Percentiles rank a stretch among this genome's conserved stretches.
phyloP scores from a whole-genome alignment of 1,139 yeast species.

The Geotrichum macrosporum region DNA sequence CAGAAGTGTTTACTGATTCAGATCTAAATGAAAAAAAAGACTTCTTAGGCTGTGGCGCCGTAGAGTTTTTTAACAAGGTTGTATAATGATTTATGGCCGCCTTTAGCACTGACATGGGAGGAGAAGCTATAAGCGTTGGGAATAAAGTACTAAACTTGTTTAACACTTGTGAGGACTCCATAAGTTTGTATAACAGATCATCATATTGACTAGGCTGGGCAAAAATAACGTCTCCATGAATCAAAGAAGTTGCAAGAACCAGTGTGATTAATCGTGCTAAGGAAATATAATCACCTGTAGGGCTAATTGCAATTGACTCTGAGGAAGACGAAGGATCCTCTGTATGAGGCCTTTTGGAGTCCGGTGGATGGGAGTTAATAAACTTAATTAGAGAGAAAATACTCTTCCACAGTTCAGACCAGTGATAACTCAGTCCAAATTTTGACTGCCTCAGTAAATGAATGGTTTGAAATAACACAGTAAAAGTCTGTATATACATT shows the following conservation, averaged over 20 bases:
- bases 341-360: background rate
- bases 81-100: slow-evolving; percentile 33
- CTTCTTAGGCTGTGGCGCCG: slow-evolving; percentile 3
- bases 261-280: slow-evolving; percentile 30
- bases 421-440: slow-evolving; percentile 34
- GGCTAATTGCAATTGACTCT: background rate
- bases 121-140: slow-evolving; percentile 22
- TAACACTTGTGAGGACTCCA: slow-evolving; percentile 32
- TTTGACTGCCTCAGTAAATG: slow-evolving; percentile 27
- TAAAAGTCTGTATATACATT: slow-evolving; percentile 34
- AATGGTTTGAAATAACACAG: slow-evolving; percentile 30
- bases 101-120: slow-evolving; percentile 27
- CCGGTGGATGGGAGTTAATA: slow-evolving; percentile 29
- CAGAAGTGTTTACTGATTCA: background rate
- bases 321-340: background rate
- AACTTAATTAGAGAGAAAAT: slow-evolving; percentile 33
- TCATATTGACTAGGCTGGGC: slow-evolving; percentile 35
- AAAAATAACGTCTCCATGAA: slow-evolving; percentile 37
- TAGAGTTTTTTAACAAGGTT: slow-evolving; percentile 21
- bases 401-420: slow-evolving; percentile 41
- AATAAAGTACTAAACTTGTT: slow-evolving; percentile 24
- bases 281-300: slow-evolving; percentile 22
- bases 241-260: slow-evolving; percentile 33
- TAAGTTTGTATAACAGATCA: slow-evolving; percentile 36
- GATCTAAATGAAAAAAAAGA: slow-evolving; percentile 7